Base-by-base conservation (phyloP, 805 yeast genomes). In the Spencermartinsiella europaea region DNA sequence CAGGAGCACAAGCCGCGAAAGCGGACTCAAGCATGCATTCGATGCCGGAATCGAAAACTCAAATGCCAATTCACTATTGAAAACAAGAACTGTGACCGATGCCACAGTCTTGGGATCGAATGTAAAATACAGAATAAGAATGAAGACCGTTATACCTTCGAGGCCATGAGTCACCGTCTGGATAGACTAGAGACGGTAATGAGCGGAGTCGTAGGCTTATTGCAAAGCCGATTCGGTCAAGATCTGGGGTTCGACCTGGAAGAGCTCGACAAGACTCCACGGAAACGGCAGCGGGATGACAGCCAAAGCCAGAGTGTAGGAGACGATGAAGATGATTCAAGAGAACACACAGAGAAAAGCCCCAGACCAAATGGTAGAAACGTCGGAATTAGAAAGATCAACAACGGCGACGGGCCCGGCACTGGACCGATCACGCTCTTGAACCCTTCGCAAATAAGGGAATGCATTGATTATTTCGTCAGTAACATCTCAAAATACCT, bases 41-140 rank as follows among this genome's bases (percentile, higher is more conserved):
- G 36, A n/a, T 54, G 58, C 38, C 47, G 55, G 10, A 44, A 44
- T 10, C 47, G 47, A 17, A 49, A 50, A 39, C 42, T 52, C 33
- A 54, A 52, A 34, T 54, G 58, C 40, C 45, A 45, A 41, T 52
- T 52, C 37, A 38, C 15, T 20, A 35, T 21, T 17, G 28, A 14
- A 51, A 45, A 21, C 54, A 54, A 8, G n/a, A 40, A 21, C 2
- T 54, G 58, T 42, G 56, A 54, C 31, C 40, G 56, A 12, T 54
- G 58, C 40, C 38, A 48, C 17, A 33, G 33, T 17, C 21, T 35
- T 4, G 51, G 49, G n/a, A 25, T 43, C 15, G 53, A 45, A 31
- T 54, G 58, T 34, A 36, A 38, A 28, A 46, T 54, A 14, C 53
- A 50, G 38, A 35, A 39, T 17, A 34, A 36, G 34, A 16, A 20